Evolutionary conservation across 2,329 filamentous ascomycete species (phyloP).

Genomic region (Alternaria rosae): DNA sequence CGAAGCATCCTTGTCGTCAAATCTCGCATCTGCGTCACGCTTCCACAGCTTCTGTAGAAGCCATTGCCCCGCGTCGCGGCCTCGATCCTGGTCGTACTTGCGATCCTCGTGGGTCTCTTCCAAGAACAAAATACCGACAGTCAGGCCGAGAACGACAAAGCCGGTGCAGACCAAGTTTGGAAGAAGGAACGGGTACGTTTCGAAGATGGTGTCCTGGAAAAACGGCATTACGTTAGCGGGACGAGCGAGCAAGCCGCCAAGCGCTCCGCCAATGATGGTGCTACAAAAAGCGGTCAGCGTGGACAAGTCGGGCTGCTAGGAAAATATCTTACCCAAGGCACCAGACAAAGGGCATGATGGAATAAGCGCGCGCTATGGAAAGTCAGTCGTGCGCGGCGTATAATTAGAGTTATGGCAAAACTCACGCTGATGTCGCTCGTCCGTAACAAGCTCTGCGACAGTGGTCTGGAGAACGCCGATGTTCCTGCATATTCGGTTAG

Average conservation of each 20-base stretch:
- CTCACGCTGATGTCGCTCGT: slow-evolving; percentile 90
- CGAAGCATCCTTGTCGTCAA: slow-evolving; percentile 54
- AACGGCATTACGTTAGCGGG: slow-evolving; percentile 85
- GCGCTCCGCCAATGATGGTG: slow-evolving; percentile 89
- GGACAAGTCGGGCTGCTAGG: slow-evolving; percentile 16
- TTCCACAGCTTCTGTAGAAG: slow-evolving; percentile 57
- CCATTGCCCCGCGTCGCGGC: slow-evolving; percentile 77
- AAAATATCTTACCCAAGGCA: slow-evolving; percentile 74
- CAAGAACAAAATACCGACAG: slow-evolving; percentile 83
- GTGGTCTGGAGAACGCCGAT: slow-evolving; percentile 96
- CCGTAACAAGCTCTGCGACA: slow-evolving; percentile 89
- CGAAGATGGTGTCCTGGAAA: slow-evolving; percentile 82
- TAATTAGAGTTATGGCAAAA: slow-evolving; percentile 24
- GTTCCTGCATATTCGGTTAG: slow-evolving; percentile 66
- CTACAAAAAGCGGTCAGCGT: slow-evolving; percentile 55
- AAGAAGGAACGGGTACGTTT: slow-evolving; percentile 85
- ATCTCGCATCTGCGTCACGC: slow-evolving; percentile 35
- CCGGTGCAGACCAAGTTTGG: slow-evolving; percentile 88
- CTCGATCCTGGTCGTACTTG: slow-evolving; percentile 77
- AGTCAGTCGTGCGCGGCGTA: slow-evolving; percentile 32
- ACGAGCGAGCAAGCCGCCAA: slow-evolving; percentile 87
- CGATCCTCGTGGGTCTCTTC: slow-evolving; percentile 92
- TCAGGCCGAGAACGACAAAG: slow-evolving; percentile 78
- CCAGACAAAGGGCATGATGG: slow-evolving; percentile 98
- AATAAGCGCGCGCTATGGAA: slow-evolving; percentile 80